Percentiles rank a stretch among this genome's conserved stretches.
phyloP scores from a whole-genome alignment of 2,329 filamentous ascomycete species.

The Cadophora sp. region DNA sequence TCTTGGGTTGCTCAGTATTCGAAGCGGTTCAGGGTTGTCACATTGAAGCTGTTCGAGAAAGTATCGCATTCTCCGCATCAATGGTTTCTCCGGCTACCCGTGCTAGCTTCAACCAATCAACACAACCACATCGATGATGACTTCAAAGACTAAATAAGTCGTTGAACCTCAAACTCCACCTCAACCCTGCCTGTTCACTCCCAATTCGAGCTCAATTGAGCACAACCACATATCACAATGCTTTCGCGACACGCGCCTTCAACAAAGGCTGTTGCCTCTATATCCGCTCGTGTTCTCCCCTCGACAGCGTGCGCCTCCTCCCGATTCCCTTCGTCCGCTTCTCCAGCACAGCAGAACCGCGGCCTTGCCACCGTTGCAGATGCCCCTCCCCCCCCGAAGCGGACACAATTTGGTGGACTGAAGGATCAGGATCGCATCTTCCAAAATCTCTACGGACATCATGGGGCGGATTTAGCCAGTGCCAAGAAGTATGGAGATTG shows the following conservation, averaged over 20 bases:
- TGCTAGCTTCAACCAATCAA: constrained; percentile 29
- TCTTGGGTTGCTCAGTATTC: constrained; percentile 3
- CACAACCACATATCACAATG: constrained; percentile 45
- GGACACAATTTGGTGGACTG: constrained; percentile 80
- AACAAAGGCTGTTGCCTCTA: constrained; percentile 42
- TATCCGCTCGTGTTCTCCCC: constrained; percentile 43
- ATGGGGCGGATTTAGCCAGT: constrained; percentile 88
- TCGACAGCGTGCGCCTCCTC: constrained; percentile 39
- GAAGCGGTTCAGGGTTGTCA: not conserved
- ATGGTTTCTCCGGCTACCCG: constrained; percentile 12
- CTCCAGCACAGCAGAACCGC: constrained; percentile 63
- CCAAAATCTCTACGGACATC: constrained; percentile 96
- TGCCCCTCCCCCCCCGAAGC: constrained; percentile 67
- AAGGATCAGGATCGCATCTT: constrained; percentile 99
- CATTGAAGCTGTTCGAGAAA: not conserved
- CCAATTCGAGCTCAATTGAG: constrained; percentile 44
- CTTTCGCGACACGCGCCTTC: constrained; percentile 47
- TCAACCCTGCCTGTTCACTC: constrained; percentile 34
- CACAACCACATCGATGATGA: constrained; percentile 34
- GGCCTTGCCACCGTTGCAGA: constrained; percentile 84
- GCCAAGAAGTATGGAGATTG: constrained; percentile 99
- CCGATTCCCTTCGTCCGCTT: constrained; percentile 46
- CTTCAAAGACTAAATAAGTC: constrained; percentile 26
- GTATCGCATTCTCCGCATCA: not conserved
- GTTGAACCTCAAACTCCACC: constrained; percentile 35